Evolutionary conservation across 2,329 filamentous ascomycete genomes (phyloP).

Genomic region (Ceratocystis huliohia): DNA sequence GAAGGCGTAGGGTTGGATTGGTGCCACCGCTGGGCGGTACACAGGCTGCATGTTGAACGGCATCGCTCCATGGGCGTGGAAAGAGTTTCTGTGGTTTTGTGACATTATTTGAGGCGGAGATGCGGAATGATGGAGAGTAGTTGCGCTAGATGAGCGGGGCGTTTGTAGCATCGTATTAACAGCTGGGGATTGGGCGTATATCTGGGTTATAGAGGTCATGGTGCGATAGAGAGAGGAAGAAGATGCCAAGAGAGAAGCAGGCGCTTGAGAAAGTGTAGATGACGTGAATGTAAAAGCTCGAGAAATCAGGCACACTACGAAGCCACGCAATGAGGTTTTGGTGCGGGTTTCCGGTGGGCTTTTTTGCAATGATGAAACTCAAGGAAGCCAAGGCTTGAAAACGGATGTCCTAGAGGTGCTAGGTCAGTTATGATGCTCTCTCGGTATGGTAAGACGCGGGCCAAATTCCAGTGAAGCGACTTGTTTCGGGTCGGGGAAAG

Average conservation of each 20-base stretch:
- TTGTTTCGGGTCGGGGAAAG: not conserved
- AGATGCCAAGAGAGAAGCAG: not conserved
- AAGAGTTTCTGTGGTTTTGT: conserved; percentile 38
- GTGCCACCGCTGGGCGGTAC: conserved; percentile 29
- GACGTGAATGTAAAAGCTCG: not conserved
- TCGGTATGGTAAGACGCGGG: not conserved
- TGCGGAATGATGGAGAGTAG: conserved; percentile 35
- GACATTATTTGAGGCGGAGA: conserved; percentile 39
- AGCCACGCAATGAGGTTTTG: not conserved
- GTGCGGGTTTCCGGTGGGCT: too few species aligned
- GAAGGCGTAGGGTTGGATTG: conserved; percentile 67
- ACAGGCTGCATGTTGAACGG: conserved; percentile 13
- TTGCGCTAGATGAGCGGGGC: conserved; percentile 51
- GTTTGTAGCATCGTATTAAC: conserved; percentile 64
- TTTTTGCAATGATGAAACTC: too few species aligned
- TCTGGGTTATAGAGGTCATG: conserved; percentile 79
- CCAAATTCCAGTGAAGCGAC: not conserved
- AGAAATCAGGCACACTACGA: not conserved
- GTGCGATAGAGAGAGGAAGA: conserved; percentile 17
- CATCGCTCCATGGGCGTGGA: conserved; percentile 37
- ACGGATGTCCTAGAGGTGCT: not conserved
- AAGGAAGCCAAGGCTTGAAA: not conserved
- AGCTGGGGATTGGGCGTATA: conserved; percentile 60
- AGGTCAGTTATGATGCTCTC: not conserved
- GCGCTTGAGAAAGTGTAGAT: not conserved